Base-by-base conservation (phyloP, 805 yeast genomes). In the Blastobotrys terrestris region DNA sequence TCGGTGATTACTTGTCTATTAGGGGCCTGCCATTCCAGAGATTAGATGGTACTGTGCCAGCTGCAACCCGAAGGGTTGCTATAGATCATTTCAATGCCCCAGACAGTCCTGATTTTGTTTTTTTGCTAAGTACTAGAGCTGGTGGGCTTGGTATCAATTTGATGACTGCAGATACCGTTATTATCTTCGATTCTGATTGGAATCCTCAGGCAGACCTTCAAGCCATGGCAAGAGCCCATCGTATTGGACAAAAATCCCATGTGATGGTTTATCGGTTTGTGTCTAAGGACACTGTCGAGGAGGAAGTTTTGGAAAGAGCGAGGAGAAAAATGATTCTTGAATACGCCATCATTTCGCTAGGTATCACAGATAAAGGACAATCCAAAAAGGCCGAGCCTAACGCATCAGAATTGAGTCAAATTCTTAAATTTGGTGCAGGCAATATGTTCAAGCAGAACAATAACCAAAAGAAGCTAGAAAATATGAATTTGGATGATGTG, bases 151-250 rank as follows among this genome's bases (percentile, higher is more conserved):
- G 99, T 71, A 94, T 94, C 67, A 94, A 94, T 68, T 76, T 94
- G 67, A 94, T 94, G 99, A 94, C 99, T 3, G 99, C 99, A 2
- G 99, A 94, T 66, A 94, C 99, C 5, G 99, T 94, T 26, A 88
- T 94, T 61, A 92, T 94, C 42, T 94, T 94, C 71, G 99, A 94
- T 70, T 88, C 96, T 3, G 99, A 94, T 72, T 94, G 99, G 99
- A 94, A 94, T 66, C 99, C 99, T 0, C 99, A 94, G 69, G 99
- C 99, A 0, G 99, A 94, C 77, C 75, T 94, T 63, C 99, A 94
- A 71, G 99, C 99, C 1, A 94, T 94, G 99, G 99, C 99, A 0
- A 83, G 99, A 71, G 99, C 99, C 2, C 99, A 94, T 72, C 84
- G 99, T 75, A 94, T 94, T 67, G 99, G 99, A n/a, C 99, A 94